These are phyloP conservation scores for Lophium mytilinum DNA, from an alignment of 495 filamentous ascomycete species.

Conservation along the genomic window DNA sequence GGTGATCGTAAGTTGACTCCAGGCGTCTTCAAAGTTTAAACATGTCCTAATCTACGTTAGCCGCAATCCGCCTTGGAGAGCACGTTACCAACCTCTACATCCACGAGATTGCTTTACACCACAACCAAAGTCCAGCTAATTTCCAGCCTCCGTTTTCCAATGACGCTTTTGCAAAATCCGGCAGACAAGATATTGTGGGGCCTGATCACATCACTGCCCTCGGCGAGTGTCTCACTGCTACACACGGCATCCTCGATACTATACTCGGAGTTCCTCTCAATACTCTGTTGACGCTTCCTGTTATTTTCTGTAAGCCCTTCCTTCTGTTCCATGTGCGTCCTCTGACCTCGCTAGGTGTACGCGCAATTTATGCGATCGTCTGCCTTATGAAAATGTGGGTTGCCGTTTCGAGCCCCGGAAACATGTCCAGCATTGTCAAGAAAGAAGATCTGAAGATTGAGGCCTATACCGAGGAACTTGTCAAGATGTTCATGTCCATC, in stretches of 20 bases:
- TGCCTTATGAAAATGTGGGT: conserved; percentile 84
- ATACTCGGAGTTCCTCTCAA: conserved; percentile 54
- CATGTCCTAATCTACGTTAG: conserved; percentile 32
- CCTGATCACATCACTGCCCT: conserved; percentile 62
- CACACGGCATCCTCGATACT: conserved; percentile 65
- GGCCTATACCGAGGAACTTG: conserved; percentile 59
- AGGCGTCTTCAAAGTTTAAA: background rate
- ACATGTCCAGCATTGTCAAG: conserved; percentile 69
- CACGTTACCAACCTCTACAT: conserved; percentile 69
- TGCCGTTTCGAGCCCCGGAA: conserved; percentile 57
- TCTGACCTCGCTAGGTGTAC: conserved; percentile 48
- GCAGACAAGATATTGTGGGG: conserved; percentile 19
- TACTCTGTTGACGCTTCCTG: conserved; percentile 61
- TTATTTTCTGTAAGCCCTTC: conserved; percentile 50
- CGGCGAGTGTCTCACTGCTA: conserved; percentile 59
- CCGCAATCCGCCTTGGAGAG: conserved; percentile 50
- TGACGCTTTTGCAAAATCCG: conserved; percentile 10
- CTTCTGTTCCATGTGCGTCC: background rate
- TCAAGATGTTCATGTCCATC: conserved; percentile 57
- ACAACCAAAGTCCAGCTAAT: conserved; percentile 59
- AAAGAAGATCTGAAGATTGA: conserved; percentile 68
- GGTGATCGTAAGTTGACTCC: conserved; percentile 14
- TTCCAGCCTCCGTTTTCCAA: conserved; percentile 32
- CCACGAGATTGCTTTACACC: conserved; percentile 77
- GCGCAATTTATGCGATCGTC: conserved; percentile 75